Conservation (phyloP, 1,284 basidiomycete species). For the Heliocybe sulcata region DNA sequence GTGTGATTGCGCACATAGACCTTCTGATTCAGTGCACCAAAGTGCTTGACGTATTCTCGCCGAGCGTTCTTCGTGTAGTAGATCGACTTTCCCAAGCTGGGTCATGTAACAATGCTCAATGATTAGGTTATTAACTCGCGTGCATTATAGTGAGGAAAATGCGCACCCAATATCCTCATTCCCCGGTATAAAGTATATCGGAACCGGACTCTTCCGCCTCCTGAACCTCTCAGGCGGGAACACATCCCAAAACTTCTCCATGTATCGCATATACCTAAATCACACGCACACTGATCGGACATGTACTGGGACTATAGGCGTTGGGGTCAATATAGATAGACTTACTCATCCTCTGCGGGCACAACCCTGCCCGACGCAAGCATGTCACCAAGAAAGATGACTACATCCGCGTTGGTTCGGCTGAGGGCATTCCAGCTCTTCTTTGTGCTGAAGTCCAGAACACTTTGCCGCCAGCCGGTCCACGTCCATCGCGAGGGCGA, state of each 20-base stretch:
- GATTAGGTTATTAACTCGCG: background rate
- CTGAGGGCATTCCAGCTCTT: conserved; percentile 70
- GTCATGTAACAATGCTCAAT: background rate
- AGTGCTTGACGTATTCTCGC: conserved; percentile 46
- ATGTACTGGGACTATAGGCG: conserved; percentile 1
- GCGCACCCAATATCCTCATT: conserved; percentile 80
- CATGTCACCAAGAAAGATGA: conserved; percentile 82
- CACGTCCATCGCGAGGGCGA: conserved; percentile 29
- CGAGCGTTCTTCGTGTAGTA: conserved; percentile 30
- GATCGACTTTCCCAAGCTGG: background rate
- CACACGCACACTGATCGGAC: conserved; percentile 14
- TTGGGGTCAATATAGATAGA: conserved; percentile 16
- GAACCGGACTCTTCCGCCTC: conserved; percentile 19
- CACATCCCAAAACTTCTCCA: conserved; percentile 51
- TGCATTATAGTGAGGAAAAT: conserved; percentile 3
- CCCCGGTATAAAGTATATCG: conserved; percentile 70
- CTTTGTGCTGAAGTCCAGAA: conserved; percentile 64
- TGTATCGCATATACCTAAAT: conserved; percentile 55
- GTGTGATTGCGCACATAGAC: conserved; percentile 58
- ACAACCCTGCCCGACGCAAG: conserved; percentile 61
- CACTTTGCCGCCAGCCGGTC: conserved; percentile 37
- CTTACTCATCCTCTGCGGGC: conserved; percentile 60
- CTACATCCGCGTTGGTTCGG: conserved; percentile 55
- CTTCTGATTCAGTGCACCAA: conserved; percentile 48
- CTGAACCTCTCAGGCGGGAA: conserved; percentile 33